phyloP scores from a whole-genome alignment of 2,329 filamentous ascomycete genomes.

The Helotiales sp. region DNA sequence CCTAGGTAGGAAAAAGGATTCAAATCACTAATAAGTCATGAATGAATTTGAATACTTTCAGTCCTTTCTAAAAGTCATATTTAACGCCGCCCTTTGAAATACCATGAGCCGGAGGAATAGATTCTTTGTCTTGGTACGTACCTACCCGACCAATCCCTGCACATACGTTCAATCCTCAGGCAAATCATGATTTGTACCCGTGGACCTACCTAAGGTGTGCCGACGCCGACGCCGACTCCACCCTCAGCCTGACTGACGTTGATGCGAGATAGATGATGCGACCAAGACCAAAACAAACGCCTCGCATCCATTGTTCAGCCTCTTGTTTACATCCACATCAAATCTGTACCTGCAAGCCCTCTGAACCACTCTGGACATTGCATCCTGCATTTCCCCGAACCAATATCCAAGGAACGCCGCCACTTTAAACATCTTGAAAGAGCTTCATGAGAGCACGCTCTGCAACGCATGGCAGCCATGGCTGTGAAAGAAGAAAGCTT shows the following conservation, averaged over 20 bases:
- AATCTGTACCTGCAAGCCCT: background rate
- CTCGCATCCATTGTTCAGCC: background rate
- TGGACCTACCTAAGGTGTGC: too few species aligned
- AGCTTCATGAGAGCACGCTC: constrained; percentile 39
- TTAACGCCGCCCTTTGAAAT: too few species aligned
- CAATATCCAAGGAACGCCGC: background rate
- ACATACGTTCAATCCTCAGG: constrained; percentile 1
- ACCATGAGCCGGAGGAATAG: too few species aligned
- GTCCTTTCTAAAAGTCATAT: too few species aligned
- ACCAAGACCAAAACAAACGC: background rate
- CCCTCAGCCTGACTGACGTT: constrained; percentile 19
- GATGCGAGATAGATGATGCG: constrained; percentile 6
- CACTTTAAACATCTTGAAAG: background rate
- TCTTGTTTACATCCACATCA: background rate
- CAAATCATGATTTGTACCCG: too few species aligned
- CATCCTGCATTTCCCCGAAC: background rate
- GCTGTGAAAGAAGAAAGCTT: constrained; percentile 59
- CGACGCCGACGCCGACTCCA: constrained; percentile 13
- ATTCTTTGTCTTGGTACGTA: too few species aligned
- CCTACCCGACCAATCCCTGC: too few species aligned
- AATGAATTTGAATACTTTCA: too few species aligned
- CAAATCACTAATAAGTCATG: too few species aligned
- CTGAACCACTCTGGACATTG: background rate
- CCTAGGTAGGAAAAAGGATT: too few species aligned
- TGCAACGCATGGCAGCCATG: constrained; percentile 50